Percentiles rank a stretch among this genome's conserved stretches.
phyloP scores from a whole-genome alignment of 2,329 filamentous ascomycete species.

The Orbilia brochopaga region DNA sequence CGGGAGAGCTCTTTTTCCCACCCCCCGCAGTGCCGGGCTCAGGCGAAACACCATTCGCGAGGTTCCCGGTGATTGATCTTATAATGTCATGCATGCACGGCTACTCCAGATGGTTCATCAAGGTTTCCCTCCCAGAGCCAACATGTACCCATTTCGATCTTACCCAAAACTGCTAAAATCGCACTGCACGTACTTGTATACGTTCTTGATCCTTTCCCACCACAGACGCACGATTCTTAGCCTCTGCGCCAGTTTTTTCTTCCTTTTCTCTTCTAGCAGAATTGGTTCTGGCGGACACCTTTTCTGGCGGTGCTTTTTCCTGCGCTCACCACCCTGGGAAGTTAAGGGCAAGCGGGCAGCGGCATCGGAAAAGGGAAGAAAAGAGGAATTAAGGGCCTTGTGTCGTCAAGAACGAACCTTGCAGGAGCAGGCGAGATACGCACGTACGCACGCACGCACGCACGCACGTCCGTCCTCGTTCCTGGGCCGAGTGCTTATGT shows the following conservation, averaged over 20 bases:
- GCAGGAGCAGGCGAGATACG: constrained; percentile 1
- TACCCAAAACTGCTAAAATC: constrained; percentile 50
- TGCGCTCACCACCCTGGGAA: too few relatives aligned
- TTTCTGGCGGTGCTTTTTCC: not conserved
- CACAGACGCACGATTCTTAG: constrained; percentile 21
- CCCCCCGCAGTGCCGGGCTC: not conserved
- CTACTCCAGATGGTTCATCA: constrained; percentile 48
- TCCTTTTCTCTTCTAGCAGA: too few relatives aligned
- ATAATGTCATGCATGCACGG: constrained; percentile 51
- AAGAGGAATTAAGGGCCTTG: not conserved
- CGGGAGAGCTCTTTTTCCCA: not conserved
- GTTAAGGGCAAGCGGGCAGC: too few relatives aligned
- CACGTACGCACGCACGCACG: constrained; percentile 3
- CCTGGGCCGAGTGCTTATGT: too few relatives aligned
- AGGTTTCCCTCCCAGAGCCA: constrained; percentile 43
- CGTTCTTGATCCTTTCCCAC: not conserved
- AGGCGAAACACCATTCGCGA: not conserved
- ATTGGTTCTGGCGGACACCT: not conserved
- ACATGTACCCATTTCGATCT: constrained; percentile 33
- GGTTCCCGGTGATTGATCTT: constrained; percentile 44
- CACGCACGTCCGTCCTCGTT: constrained; percentile 2
- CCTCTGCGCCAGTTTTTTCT: constrained; percentile 45
- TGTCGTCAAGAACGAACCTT: constrained; percentile 11
- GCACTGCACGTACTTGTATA: constrained; percentile 13
- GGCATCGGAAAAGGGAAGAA: constrained; percentile 4